These are phyloP conservation scores for Cryptococcus hybrid DNA, from an alignment of 1,284 basidiomycete species.

Conservation along the genomic window DNA sequence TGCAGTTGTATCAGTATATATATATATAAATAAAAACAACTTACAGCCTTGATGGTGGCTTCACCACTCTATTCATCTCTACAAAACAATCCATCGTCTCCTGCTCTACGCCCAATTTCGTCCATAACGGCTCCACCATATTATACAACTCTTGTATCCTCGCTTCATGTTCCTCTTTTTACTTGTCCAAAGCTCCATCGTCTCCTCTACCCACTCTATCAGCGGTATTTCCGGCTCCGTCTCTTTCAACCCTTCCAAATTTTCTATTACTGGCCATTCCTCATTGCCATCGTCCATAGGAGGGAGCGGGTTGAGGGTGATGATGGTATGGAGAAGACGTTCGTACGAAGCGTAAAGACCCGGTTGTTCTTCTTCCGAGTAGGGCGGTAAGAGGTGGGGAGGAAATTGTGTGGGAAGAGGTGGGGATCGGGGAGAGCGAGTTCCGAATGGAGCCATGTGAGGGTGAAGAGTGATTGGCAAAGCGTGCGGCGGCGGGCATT, in stretches of 20 bases:
- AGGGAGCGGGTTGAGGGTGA: conserved; percentile 21
- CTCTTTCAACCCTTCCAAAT: conserved; percentile 36
- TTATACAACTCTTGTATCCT: conserved; percentile 47
- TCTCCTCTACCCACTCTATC: conserved; percentile 37
- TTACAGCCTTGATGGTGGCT: conserved; percentile 40
- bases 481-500: conserved; percentile 28
- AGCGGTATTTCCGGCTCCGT: conserved; percentile 45
- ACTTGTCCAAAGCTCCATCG: conserved; percentile 39
- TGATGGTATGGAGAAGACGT: conserved; percentile 21
- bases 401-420: conserved; percentile 29
- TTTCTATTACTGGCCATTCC: conserved; percentile 25
- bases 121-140: conserved; percentile 47
- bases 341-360: conserved; percentile 31
- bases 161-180: conserved; percentile 36
- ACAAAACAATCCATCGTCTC: conserved; percentile 45
- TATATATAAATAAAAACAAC: conserved; percentile 8
- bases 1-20: conserved; percentile 23
- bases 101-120: conserved; percentile 36
- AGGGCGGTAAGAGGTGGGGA: conserved; percentile 27
- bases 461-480: conserved; percentile 35
- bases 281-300: conserved; percentile 12
- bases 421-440: conserved; percentile 31
- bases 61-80: conserved; percentile 45
- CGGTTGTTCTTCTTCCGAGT: conserved; percentile 28
- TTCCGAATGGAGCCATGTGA: conserved; percentile 44